Evolutionary conservation across 2,329 filamentous ascomycete genomes (phyloP).

Genomic region (Thelonectria blattea): DNA sequence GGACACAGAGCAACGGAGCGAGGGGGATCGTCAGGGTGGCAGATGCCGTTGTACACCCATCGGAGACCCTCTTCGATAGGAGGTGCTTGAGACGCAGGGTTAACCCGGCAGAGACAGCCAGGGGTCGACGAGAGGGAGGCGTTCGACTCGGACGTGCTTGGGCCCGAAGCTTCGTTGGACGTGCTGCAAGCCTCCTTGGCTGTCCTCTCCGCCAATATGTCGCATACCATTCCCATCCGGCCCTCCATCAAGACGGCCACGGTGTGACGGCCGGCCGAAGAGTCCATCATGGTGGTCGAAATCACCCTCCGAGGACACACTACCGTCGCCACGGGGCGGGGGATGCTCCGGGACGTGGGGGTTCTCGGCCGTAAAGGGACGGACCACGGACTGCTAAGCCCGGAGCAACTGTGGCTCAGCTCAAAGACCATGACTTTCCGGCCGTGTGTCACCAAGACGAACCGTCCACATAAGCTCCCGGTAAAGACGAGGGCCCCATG

Average conservation of each 20-base stretch:
- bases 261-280: slow-evolving; percentile 58
- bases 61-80: slow-evolving; percentile 42
- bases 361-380: slow-evolving; percentile 35
- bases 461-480: slow-evolving; percentile 63
- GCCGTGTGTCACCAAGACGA: slow-evolving; percentile 60
- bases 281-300: slow-evolving; percentile 65
- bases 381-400: slow-evolving; percentile 32
- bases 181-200: slow-evolving; percentile 6
- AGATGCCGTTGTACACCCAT: slow-evolving; percentile 54
- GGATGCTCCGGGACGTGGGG: slow-evolving; percentile 39
- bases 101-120: slow-evolving; percentile 36
- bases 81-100: slow-evolving; percentile 31
- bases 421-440: slow-evolving; percentile 63
- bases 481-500: slow-evolving; percentile 49
- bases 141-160: slow-evolving; percentile 12
- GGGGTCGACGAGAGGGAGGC: background rate
- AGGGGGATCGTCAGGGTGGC: slow-evolving; percentile 66
- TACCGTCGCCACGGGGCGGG: slow-evolving; percentile 56
- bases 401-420: slow-evolving; percentile 45
- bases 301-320: slow-evolving; percentile 63
- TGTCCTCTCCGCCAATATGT: slow-evolving; percentile 47
- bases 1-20: slow-evolving; percentile 70
- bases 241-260: slow-evolving; percentile 66
- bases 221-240: slow-evolving; percentile 65
- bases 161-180: slow-evolving; percentile 21